Conservation (phyloP, 2,329 filamentous ascomycete genomes). For the Fusarium sp. region DNA sequence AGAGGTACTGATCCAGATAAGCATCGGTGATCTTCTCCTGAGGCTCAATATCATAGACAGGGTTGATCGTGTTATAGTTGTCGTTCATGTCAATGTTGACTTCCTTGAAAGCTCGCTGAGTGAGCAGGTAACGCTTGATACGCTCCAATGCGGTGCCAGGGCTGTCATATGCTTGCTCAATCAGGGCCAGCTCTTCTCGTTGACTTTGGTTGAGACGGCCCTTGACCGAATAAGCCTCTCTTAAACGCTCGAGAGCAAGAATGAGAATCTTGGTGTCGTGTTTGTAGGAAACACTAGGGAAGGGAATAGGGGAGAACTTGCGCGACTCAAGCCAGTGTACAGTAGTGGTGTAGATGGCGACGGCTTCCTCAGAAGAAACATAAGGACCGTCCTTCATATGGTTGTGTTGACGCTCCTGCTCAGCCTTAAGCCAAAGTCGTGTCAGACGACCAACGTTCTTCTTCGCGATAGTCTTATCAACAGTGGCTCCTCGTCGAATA, state of each 20-base stretch:
- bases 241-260: slow-evolving; percentile 88
- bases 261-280: slow-evolving; percentile 99
- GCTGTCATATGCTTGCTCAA: slow-evolving; percentile 98
- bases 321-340: slow-evolving; percentile 98
- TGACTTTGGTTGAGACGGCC: slow-evolving; percentile 97
- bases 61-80: slow-evolving; percentile 99
- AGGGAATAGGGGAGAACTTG: slow-evolving; percentile 98
- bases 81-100: slow-evolving; percentile 99
- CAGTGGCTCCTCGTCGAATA: slow-evolving; percentile 94
- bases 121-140: slow-evolving; percentile 97
- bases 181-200: slow-evolving; percentile 93
- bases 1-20: slow-evolving; percentile 97
- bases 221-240: slow-evolving; percentile 98
- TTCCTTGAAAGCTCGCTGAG: slow-evolving; percentile 98
- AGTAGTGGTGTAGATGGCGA: slow-evolving; percentile 98
- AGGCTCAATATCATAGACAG: slow-evolving; percentile 97
- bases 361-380: slow-evolving; percentile 96
- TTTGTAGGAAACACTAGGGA: slow-evolving; percentile 99
- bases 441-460: slow-evolving; percentile 97
- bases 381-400: slow-evolving; percentile 99
- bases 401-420: slow-evolving; percentile 98
- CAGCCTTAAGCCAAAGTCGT: slow-evolving; percentile 95
- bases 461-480: slow-evolving; percentile 99
- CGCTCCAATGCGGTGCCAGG: slow-evolving; percentile 94
- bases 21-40: slow-evolving; percentile 99